Base-by-base conservation (phyloP, 441 rosid species). In the Croton laevigatus region DNA sequence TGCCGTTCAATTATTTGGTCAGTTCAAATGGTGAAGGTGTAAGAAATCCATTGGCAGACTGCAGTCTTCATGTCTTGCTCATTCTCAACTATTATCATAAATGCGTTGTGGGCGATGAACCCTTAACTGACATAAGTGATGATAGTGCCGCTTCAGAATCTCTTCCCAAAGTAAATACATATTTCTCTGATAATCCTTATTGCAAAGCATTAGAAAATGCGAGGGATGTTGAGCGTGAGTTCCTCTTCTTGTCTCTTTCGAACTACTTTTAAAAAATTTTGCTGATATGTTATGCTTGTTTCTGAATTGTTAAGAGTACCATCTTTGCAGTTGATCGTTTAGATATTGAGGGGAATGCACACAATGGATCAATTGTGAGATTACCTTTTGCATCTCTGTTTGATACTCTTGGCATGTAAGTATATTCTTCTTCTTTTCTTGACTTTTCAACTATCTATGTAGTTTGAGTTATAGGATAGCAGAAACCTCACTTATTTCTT, bases 351-450 rank as follows among this genome's bases (percentile, higher is more conserved):
- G 95, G 88, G 70, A 89, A 86, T 81, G 83, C 86, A 64, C 80
- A 75, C 55, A 66, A 75, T 78, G 91, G 91, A 57, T 84, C 76
- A 46, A 80, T 80, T 44, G 93, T 90, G 85, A 87, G 91, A 78
- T 66, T 96, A 69, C 97, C 98, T 19, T 93, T 93, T 84, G 98
- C 98, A 59, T 84, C 97, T 51, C 81, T 96, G 46, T 96, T 89
- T 80, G 98, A 93, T 74, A 88, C 98, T 69, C 97, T 96, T 66
- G 97, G 98, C 83, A 85, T 82, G 99, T 96, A 82, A 88, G 97
- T 81, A 22, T 49, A 45, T 45, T 53, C 63, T 65, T 40, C 6
- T 49, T 53, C 32, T 27, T 27, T 27, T 61, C 14, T 10, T 9
- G 38, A 42, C 11, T 23, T 34, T 27, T 20, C 6, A 59, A 37